These are phyloP conservation scores for Solanum infundibuliforme DNA, from an alignment of 257 asterid genomes.

Conservation along the genomic window DNA sequence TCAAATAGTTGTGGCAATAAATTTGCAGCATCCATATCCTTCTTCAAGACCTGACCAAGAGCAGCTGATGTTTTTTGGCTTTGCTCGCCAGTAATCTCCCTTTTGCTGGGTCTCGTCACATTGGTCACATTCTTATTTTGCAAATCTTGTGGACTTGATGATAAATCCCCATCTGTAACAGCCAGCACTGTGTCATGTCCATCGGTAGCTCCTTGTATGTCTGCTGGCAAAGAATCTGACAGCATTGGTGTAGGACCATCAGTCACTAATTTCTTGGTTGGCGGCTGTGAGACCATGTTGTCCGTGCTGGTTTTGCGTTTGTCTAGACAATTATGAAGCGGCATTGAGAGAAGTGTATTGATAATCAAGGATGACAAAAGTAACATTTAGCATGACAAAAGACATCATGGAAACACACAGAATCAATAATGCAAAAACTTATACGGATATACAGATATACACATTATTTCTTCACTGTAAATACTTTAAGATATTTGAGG, in stretches of 20 bases:
- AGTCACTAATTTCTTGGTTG: conserved; percentile 54
- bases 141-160: conserved; percentile 18
- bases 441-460: background rate
- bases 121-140: conserved; percentile 26
- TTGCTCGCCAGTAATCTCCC: conserved; percentile 29
- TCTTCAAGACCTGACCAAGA: conserved; percentile 58
- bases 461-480: background rate
- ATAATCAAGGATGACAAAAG: background rate
- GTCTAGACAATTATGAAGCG: conserved; percentile 20
- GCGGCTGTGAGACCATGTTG: conserved; percentile 61
- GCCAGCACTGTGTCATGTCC: conserved; percentile 27
- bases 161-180: conserved; percentile 22
- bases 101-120: conserved; percentile 29
- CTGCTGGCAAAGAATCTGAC: conserved; percentile 27
- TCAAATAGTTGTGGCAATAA: conserved; percentile 47
- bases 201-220: conserved; percentile 32
- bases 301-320: conserved; percentile 73
- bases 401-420: background rate
- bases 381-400: background rate
- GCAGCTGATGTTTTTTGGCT: conserved; percentile 34
- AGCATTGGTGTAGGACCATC: conserved; percentile 30
- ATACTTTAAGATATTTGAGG: background rate
- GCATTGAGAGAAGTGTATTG: background rate
- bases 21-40: conserved; percentile 30
- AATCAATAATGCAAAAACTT: background rate